Evolutionary conservation across 306 rosid genomes (phyloP).

Genomic region (Ormosia semicastrata): DNA sequence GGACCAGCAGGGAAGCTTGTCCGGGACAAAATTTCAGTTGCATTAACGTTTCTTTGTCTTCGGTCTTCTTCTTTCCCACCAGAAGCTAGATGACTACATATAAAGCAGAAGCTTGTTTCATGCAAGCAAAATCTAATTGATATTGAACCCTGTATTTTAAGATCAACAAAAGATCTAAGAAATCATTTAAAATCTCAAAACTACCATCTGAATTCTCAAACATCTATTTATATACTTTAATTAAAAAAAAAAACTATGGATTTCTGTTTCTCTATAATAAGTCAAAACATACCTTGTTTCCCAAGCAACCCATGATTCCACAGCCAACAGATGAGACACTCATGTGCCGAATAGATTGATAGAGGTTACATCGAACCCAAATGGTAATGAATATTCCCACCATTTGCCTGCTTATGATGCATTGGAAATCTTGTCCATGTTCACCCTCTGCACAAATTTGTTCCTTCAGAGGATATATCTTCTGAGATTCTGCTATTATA

Average conservation of each 20-base stretch:
- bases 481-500: constrained; percentile 38
- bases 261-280: background rate
- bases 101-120: constrained; percentile 88
- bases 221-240: background rate
- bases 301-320: constrained; percentile 82
- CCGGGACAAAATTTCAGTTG: constrained; percentile 52
- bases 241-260: background rate
- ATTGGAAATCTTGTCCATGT: constrained; percentile 43
- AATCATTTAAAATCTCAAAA: background rate
- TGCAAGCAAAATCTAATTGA: constrained; percentile 75
- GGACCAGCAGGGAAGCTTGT: constrained; percentile 67
- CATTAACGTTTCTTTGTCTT: constrained; percentile 60
- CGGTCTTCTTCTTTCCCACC: constrained; percentile 69
- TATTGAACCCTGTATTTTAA: constrained; percentile 74
- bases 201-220: constrained; percentile 1
- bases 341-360: constrained; percentile 42
- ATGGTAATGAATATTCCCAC: constrained; percentile 78
- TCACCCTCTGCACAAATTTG: constrained; percentile 15
- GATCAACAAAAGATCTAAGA: constrained; percentile 9
- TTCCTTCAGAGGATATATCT: constrained; percentile 45
- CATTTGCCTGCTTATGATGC: constrained; percentile 77
- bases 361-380: constrained; percentile 63
- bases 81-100: constrained; percentile 82
- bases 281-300: constrained; percentile 64
- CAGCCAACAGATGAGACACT: constrained; percentile 72